phyloP scores from a whole-genome alignment of 768 basidiomycete genomes.

The Phanerochaete carnosa region DNA sequence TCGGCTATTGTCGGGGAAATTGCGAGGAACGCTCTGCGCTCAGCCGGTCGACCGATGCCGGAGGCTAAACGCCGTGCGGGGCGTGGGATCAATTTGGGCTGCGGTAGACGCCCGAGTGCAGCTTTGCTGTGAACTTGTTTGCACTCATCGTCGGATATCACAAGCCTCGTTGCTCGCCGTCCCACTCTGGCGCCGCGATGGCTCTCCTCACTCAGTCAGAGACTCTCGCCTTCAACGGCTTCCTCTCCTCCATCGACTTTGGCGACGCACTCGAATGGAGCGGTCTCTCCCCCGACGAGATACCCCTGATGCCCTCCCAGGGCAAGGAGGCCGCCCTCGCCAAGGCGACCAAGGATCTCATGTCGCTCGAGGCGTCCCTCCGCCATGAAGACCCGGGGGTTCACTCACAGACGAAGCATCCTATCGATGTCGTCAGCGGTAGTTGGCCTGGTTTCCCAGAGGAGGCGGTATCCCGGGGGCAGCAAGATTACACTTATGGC shows the following conservation, averaged over 20 bases:
- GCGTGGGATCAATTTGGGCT: not conserved
- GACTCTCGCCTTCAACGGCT: slow-evolving; percentile 65
- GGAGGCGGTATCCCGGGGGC: not conserved
- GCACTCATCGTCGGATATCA: slow-evolving; percentile 4
- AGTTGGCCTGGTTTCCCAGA: slow-evolving; percentile 11
- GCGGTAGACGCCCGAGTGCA: not conserved
- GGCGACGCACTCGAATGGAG: slow-evolving; percentile 47
- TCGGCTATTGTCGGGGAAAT: not conserved
- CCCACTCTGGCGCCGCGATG: slow-evolving; percentile 32
- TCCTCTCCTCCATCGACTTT: slow-evolving; percentile 45
- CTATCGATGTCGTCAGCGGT: not conserved
- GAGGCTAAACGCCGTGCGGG: not conserved
- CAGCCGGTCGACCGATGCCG: slow-evolving; percentile 1
- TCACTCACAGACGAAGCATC: not conserved
- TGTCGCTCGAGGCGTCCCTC: slow-evolving; percentile 53
- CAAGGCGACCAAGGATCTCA: slow-evolving; percentile 81
- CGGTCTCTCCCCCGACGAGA: slow-evolving; percentile 31
- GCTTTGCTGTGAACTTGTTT: slow-evolving; percentile 5
- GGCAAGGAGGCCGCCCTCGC: slow-evolving; percentile 59
- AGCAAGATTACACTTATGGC: slow-evolving; percentile 10
- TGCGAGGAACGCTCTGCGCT: slow-evolving; percentile 4
- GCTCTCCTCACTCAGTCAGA: slow-evolving; percentile 66
- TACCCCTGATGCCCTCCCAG: slow-evolving; percentile 46
- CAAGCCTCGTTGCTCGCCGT: slow-evolving; percentile 7
- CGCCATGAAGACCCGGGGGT: slow-evolving; percentile 1